Conservation (phyloP, 495 filamentous ascomycete species). For the Cladorrhinum samala region DNA sequence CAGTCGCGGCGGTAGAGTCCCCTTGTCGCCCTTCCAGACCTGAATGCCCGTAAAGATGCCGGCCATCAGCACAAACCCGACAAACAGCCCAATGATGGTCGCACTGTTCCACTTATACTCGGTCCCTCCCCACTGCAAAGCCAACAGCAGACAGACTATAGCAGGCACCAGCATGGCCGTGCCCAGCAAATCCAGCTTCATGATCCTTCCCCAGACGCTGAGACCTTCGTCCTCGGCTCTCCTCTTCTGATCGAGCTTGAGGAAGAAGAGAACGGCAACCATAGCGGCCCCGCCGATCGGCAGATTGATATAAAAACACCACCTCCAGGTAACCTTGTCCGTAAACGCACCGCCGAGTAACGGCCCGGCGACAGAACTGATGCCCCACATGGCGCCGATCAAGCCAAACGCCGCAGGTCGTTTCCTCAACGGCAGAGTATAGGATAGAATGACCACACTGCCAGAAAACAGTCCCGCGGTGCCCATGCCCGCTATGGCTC, state of each 20-base stretch:
- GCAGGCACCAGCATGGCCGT: slow-evolving; percentile 46
- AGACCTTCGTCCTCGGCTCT: slow-evolving; percentile 20
- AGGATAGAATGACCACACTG: slow-evolving; percentile 56
- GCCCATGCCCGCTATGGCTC: slow-evolving; percentile 48
- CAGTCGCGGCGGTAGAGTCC: slow-evolving; percentile 51
- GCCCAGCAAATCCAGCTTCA: slow-evolving; percentile 49
- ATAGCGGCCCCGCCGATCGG: slow-evolving; percentile 57
- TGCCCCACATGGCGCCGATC: slow-evolving; percentile 79
- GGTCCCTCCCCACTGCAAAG: slow-evolving; percentile 58
- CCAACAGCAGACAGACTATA: slow-evolving; percentile 53
- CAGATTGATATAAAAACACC: slow-evolving; percentile 57
- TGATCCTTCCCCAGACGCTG: slow-evolving; percentile 32
- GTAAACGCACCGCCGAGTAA: slow-evolving; percentile 47
- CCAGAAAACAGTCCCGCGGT: slow-evolving; percentile 49
- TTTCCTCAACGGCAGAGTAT: slow-evolving; percentile 61
- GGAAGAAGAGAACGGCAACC: slow-evolving; percentile 46
- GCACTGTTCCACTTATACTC: slow-evolving; percentile 47
- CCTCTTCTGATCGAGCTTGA: slow-evolving; percentile 36
- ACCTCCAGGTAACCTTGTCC: slow-evolving; percentile 42
- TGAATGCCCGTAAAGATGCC: slow-evolving; percentile 46
- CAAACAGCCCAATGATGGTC: slow-evolving; percentile 41
- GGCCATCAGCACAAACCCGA: slow-evolving; percentile 43
- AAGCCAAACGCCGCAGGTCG: slow-evolving; percentile 69
- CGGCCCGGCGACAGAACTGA: slow-evolving; percentile 49
- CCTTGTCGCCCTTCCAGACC: slow-evolving; percentile 44